Evolutionary conservation across 169 alveolate genomes (phyloP).

Genomic region (Eimeria necatrix): DNA sequence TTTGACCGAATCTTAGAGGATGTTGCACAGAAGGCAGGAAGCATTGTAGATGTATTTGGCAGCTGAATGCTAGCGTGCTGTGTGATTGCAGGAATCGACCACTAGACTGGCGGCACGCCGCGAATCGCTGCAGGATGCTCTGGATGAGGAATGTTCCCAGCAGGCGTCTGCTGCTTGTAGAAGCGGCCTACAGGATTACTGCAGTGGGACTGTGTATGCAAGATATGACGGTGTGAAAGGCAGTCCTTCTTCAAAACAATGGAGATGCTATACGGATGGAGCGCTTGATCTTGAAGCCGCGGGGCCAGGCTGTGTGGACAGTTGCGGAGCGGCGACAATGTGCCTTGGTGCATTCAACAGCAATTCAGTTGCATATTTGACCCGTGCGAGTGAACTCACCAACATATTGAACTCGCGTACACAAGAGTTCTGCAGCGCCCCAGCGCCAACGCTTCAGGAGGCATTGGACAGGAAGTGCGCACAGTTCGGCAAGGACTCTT

Average conservation of each 20-base stretch:
- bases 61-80: not conserved
- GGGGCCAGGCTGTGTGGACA: conserved; percentile 29
- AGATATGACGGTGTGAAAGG: not conserved
- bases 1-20: too few relatives aligned
- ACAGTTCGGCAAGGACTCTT: not conserved
- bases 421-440: not conserved
- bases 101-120: not conserved
- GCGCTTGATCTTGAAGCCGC: not conserved
- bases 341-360: conserved; percentile 30
- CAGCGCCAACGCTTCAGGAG: conserved; percentile 48
- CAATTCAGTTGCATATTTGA: not conserved
- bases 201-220: not conserved
- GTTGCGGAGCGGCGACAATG: conserved; percentile 23
- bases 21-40: too few relatives aligned
- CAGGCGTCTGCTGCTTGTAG: conserved; percentile 9
- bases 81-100: not conserved
- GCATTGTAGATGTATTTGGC: too few relatives aligned
- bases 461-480: conserved; percentile 48
- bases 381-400: not conserved
- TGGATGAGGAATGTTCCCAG: not conserved
- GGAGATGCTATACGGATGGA: conserved; percentile 16
- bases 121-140: conserved; percentile 21
- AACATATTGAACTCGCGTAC: not conserved
- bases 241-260: not conserved
- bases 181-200: not conserved